These are phyloP conservation scores for Paxillus rubicundulus DNA, from an alignment of 768 basidiomycete genomes.

Conservation along the genomic window DNA sequence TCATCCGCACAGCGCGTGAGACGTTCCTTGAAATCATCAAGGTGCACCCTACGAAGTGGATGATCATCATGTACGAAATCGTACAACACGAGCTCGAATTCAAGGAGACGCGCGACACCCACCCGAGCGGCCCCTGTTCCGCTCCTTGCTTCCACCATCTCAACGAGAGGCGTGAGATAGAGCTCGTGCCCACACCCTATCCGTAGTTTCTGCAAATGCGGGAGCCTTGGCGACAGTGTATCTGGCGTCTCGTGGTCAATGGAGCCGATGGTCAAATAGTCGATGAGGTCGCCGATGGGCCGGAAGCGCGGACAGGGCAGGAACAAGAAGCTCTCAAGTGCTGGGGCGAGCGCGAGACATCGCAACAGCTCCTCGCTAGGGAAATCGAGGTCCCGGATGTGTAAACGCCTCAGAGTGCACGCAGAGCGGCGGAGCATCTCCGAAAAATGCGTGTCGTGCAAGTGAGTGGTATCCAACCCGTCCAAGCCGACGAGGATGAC, in stretches of 20 bases:
- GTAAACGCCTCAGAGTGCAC: background rate
- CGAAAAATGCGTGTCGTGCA: background rate
- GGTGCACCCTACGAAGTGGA: slow-evolving; percentile 14
- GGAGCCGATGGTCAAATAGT: background rate
- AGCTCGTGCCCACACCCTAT: slow-evolving; percentile 22
- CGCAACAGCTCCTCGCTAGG: background rate
- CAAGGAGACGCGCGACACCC: slow-evolving; percentile 10
- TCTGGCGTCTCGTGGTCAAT: background rate
- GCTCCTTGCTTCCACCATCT: slow-evolving; percentile 18
- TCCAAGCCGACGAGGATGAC: slow-evolving; percentile 20
- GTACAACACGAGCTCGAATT: slow-evolving; percentile 24
- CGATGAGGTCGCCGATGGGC: background rate
- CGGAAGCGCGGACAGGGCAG: background rate
- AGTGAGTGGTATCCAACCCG: background rate
- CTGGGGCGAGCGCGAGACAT: background rate
- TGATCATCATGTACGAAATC: slow-evolving; percentile 20
- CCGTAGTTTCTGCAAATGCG: slow-evolving; percentile 17
- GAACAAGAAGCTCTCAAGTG: background rate
- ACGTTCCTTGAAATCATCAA: slow-evolving; percentile 20
- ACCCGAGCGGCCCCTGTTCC: slow-evolving; percentile 10
- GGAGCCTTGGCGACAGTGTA: slow-evolving; percentile 2
- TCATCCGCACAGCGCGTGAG: slow-evolving; percentile 19
- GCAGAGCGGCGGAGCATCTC: background rate
- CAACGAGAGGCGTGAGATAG: slow-evolving; percentile 12
- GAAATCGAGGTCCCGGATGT: background rate